Conservation (phyloP, 148 eudicot genomes). For the Linanthus parryae region DNA sequence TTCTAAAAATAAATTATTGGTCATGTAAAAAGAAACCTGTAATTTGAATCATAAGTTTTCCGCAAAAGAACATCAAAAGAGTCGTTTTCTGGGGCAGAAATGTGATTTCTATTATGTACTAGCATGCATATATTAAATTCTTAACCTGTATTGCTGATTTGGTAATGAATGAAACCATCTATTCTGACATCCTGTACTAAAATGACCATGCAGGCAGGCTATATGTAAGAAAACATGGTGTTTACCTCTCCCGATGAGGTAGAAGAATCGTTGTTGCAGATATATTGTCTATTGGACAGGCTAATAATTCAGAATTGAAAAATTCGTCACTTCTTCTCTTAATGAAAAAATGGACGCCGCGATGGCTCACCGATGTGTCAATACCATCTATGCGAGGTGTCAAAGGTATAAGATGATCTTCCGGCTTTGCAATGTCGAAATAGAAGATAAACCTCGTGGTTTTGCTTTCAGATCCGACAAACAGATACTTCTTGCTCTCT, state of each 20-base stretch:
- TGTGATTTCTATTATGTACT: background rate
- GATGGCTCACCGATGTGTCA: conserved; percentile 76
- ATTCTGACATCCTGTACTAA: background rate
- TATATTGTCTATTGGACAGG: conserved; percentile 73
- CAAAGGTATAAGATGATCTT: conserved; percentile 52
- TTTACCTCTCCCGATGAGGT: conserved; percentile 77
- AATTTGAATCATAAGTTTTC: background rate
- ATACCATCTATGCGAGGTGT: conserved; percentile 73
- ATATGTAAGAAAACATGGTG: background rate
- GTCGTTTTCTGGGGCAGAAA: background rate
- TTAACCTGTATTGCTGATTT: too few relatives aligned
- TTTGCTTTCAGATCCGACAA: conserved; percentile 81
- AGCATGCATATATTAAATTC: background rate
- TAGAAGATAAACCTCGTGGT: conserved; percentile 67
- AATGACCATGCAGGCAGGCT: background rate
- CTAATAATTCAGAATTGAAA: conserved; percentile 83
- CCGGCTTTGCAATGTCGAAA: conserved; percentile 53
- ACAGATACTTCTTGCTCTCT: conserved; percentile 77
- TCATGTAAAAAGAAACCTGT: background rate
- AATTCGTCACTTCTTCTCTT: conserved; percentile 70
- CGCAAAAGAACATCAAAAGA: background rate
- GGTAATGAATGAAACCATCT: too few relatives aligned
- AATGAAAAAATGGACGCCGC: conserved; percentile 81
- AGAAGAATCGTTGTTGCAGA: conserved; percentile 54
- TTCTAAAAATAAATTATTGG: background rate